These are phyloP conservation scores for Clonostachys rhizophaga DNA, from an alignment of 2,329 filamentous ascomycete genomes.

Conservation along the genomic window DNA sequence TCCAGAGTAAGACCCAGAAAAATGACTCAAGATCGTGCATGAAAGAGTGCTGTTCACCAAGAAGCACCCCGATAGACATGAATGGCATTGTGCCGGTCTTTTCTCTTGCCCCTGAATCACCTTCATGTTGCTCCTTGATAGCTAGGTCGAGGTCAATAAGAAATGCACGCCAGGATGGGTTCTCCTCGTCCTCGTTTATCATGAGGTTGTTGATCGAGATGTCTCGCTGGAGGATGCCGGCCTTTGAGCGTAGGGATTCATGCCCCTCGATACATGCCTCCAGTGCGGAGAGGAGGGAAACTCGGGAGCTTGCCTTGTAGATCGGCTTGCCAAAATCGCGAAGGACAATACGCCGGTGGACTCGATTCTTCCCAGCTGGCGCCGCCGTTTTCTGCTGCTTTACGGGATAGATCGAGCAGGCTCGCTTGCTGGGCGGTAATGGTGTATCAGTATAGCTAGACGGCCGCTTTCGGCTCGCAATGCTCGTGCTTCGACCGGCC, in stretches of 20 bases:
- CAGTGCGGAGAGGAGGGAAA: constrained; percentile 25
- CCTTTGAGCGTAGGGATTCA: constrained; percentile 20
- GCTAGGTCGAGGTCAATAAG: constrained; percentile 34
- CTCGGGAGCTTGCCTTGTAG: constrained; percentile 21
- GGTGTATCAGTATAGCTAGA: too few species aligned
- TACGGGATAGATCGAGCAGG: too few species aligned
- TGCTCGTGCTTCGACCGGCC: too few species aligned
- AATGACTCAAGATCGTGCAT: constrained; percentile 44
- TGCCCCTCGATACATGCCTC: constrained; percentile 29
- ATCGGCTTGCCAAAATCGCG: too few species aligned
- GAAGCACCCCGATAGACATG: constrained; percentile 37
- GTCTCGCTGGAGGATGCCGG: constrained; percentile 29
- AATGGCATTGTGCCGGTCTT: constrained; percentile 39
- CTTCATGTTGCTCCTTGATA: constrained; percentile 20
- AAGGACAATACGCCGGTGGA: too few species aligned
- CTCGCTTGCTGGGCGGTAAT: too few species aligned
- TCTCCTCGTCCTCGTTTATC: constrained; percentile 30
- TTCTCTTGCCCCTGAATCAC: constrained; percentile 27
- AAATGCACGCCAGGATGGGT: constrained; percentile 6
- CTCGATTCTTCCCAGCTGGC: too few species aligned
- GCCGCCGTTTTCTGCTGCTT: too few species aligned
- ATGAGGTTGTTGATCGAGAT: constrained; percentile 40
- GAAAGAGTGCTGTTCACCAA: constrained; percentile 34
- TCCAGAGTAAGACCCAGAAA: constrained; percentile 42
- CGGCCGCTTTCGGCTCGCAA: too few species aligned